These are phyloP conservation scores for Epichloe scottii DNA, from an alignment of 2,329 filamentous ascomycete species.

Conservation along the genomic window DNA sequence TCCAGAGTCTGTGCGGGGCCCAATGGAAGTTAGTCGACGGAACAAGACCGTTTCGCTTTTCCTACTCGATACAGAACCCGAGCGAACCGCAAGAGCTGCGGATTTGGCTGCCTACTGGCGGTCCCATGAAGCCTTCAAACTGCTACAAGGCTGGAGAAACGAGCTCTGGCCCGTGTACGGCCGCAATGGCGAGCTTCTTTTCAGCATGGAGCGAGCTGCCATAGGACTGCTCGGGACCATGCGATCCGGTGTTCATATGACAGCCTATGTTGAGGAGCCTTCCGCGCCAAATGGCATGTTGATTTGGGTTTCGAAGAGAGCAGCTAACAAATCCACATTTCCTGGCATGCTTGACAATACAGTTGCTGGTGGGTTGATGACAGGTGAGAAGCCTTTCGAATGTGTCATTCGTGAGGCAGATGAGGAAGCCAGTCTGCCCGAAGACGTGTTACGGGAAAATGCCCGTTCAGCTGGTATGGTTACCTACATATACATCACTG, in stretches of 20 bases:
- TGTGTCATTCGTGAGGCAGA: constrained; percentile 74
- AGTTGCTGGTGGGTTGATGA: constrained; percentile 68
- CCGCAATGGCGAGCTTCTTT: constrained; percentile 48
- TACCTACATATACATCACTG: constrained; percentile 75
- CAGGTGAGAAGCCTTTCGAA: constrained; percentile 68
- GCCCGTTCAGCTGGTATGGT: constrained; percentile 54
- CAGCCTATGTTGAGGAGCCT: constrained; percentile 46
- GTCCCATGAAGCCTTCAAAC: constrained; percentile 54
- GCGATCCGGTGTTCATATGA: constrained; percentile 74
- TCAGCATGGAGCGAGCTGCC: constrained; percentile 66
- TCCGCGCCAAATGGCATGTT: constrained; percentile 43
- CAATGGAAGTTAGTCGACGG: constrained; percentile 47
- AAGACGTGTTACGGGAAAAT: constrained; percentile 49
- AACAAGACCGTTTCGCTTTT: constrained; percentile 53
- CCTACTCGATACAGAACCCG: constrained; percentile 41
- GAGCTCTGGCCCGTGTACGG: constrained; percentile 72
- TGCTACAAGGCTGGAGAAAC: constrained; percentile 68
- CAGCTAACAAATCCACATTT: constrained; percentile 72
- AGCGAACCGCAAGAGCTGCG: background rate
- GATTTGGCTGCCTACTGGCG: constrained; percentile 45
- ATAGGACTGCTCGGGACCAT: constrained; percentile 62
- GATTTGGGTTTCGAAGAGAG: constrained; percentile 74
- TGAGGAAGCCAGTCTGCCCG: constrained; percentile 77
- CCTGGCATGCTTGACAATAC: constrained; percentile 91
- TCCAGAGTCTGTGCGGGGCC: constrained; percentile 38